These are phyloP conservation scores for Penicillium sp. DNA, from an alignment of 2,329 filamentous ascomycete species.

Conservation along the genomic window DNA sequence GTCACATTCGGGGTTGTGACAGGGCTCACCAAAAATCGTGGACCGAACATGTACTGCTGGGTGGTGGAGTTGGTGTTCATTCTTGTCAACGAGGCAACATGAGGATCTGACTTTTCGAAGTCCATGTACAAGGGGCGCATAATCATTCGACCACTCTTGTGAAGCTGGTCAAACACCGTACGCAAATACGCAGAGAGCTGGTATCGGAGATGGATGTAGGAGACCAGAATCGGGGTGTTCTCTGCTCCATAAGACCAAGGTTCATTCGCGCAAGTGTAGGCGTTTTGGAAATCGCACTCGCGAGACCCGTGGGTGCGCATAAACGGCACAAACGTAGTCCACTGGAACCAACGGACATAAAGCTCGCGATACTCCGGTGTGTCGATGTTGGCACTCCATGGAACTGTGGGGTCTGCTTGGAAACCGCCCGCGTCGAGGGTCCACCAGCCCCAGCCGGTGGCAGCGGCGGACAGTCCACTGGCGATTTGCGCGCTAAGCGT, in stretches of 20 bases:
- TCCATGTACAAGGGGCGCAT: conserved; percentile 45
- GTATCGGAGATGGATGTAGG: conserved; percentile 60
- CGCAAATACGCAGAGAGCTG: conserved; percentile 41
- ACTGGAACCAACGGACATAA: conserved; percentile 67
- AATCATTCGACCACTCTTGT: conserved; percentile 36
- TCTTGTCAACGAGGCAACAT: conserved; percentile 20
- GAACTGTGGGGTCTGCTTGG: conserved; percentile 48
- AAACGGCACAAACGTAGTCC: conserved; percentile 60
- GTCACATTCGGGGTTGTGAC: conserved; percentile 39
- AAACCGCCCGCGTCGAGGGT: conserved; percentile 70
- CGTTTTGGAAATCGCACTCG: conserved; percentile 47
- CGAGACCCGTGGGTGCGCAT: conserved; percentile 66
- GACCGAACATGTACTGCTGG: conserved; percentile 45
- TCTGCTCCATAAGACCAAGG: conserved; percentile 64
- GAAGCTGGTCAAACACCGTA: conserved; percentile 37
- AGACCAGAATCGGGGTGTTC: conserved; percentile 58
- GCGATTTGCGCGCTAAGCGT: conserved; percentile 59
- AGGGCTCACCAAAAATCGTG: conserved; percentile 38
- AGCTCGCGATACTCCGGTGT: conserved; percentile 60
- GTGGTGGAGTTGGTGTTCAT: conserved; percentile 38
- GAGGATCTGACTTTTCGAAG: conserved; percentile 33
- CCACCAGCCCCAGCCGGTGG: conserved; percentile 65
- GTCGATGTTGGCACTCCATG: conserved; percentile 54
- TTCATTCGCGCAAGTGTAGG: conserved; percentile 50
- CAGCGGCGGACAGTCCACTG: conserved; percentile 63